Percentiles rank a stretch among this genome's conserved stretches.
These are phyloP conservation scores for Bjerkandera adusta DNA, from an alignment of 1,284 basidiomycete genomes.

Conservation along the genomic window DNA sequence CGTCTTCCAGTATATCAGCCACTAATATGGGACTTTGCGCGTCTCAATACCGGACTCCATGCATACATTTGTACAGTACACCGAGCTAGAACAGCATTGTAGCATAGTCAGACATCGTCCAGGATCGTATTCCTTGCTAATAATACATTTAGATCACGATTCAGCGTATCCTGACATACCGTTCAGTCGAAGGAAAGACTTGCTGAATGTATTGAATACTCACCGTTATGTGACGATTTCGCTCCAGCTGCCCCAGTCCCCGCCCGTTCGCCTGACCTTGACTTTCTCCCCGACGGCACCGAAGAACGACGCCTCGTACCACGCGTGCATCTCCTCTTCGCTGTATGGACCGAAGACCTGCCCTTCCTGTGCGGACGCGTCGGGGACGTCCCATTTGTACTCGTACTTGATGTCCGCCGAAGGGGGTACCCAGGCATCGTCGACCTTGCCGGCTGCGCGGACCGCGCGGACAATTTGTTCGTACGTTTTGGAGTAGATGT, in stretches of 20 bases:
- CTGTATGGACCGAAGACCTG: constrained; percentile 75
- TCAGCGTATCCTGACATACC: not conserved
- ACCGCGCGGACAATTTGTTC: constrained; percentile 78
- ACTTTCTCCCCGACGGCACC: constrained; percentile 72
- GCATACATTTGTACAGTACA: not conserved
- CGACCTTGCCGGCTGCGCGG: constrained; percentile 66
- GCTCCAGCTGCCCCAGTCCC: constrained; percentile 73
- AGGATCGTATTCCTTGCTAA: too few species aligned
- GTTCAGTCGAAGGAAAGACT: not conserved
- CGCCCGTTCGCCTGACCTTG: constrained; percentile 56
- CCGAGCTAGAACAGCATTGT: not conserved
- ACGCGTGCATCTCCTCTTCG: constrained; percentile 72
- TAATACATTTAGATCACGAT: constrained; percentile 3
- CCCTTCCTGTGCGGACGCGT: constrained; percentile 40
- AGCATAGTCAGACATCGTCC: constrained; percentile 8
- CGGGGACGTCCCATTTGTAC: constrained; percentile 71
- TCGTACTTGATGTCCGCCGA: constrained; percentile 76
- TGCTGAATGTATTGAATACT: not conserved
- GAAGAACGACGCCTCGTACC: constrained; percentile 78
- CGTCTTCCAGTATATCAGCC: constrained; percentile 91
- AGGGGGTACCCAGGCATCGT: constrained; percentile 69
- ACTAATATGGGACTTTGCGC: constrained; percentile 31
- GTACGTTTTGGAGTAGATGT: constrained; percentile 82
- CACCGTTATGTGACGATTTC: constrained; percentile 47
- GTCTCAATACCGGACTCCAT: too few species aligned